Base-by-base conservation (phyloP, 345 rosid species). In the Nasturtium officinale region DNA sequence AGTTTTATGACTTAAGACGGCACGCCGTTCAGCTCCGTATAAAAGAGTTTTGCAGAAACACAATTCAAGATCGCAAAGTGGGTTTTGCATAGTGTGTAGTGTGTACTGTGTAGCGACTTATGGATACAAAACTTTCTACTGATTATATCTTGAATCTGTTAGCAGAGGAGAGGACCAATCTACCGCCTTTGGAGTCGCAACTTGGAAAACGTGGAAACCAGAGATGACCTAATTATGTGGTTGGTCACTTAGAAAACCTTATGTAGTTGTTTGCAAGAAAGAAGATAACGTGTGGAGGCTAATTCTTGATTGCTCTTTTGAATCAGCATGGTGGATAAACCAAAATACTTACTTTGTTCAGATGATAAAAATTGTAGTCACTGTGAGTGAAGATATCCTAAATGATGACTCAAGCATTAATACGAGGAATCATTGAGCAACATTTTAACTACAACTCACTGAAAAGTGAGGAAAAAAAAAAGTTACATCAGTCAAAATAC, bases 401-500 rank as follows among this genome's bases (percentile, higher is more conserved):
- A 21, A 50, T 50, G 15, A 9, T 50, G 13, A 21, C 15, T 20
- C 15, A 50, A 20, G 28, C 10, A 5, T 50, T 30, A 12, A 52
- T 15, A 26, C 1, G 26, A 53, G 26, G 45, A 58, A 33, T 33
- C 63, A 33, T n/a, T n/a, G n/a, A n/a, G n/a, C n/a, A n/a, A n/a
- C n/a, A 4, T 40, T 38, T 38, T 11, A 28, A 32, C 15, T 18
- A 48, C 69, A 67, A 52, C 23, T 52, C 71, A 66, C 48, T 66
- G 25, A 40, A 67, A 25, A 11, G 61, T 23, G 50, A 52, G 71
- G 48, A 10, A 37, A 0, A 52, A 37, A 0, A 29, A 67, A 23
- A 37, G 54, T 63, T 63, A 45, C 67, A 63, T 28, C 6, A 45
- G 25, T 45, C 16, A 62, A 33, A 16, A 62, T 2, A 62, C 21